Percentiles rank a stretch among this genome's conserved stretches.
Conservation (phyloP, 345 rosid species). For the Triadica sebifera region DNA sequence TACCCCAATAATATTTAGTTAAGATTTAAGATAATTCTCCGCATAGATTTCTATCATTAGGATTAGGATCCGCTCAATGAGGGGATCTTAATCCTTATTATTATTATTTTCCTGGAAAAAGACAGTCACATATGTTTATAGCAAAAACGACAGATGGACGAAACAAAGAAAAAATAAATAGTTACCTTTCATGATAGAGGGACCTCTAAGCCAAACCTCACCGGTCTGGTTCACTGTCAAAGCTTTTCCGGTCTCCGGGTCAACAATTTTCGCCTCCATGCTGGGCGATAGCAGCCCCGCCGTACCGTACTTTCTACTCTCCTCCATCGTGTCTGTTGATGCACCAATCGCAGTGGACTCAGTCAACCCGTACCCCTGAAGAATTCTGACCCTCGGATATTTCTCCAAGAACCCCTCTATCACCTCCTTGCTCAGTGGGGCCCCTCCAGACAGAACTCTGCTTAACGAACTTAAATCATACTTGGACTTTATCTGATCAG, state of each 20-base stretch:
- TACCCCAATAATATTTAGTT: too few relatives aligned
- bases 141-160: too few relatives aligned
- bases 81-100: too few relatives aligned
- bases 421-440: constrained; percentile 76
- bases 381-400: constrained; percentile 52
- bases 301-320: constrained; percentile 68
- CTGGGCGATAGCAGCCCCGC: constrained; percentile 61
- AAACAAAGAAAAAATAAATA: too few relatives aligned
- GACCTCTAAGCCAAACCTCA: constrained; percentile 74
- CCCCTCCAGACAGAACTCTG: constrained; percentile 64
- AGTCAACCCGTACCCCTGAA: constrained; percentile 73
- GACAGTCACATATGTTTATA: too few relatives aligned
- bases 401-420: constrained; percentile 57
- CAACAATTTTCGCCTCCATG: constrained; percentile 70
- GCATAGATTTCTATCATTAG: too few relatives aligned
- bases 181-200: constrained; percentile 66
- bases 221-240: constrained; percentile 57
- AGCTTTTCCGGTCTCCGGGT: constrained; percentile 53
- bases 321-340: constrained; percentile 54
- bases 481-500: constrained; percentile 44
- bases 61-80: too few relatives aligned
- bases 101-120: too few relatives aligned
- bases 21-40: too few relatives aligned
- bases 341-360: constrained; percentile 77
- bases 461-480: constrained; percentile 64